A percentile compares a stretch with the other conserved stretches of the same genome.
Conservation (phyloP, 768 basidiomycete genomes). For the Mycena amicta region DNA sequence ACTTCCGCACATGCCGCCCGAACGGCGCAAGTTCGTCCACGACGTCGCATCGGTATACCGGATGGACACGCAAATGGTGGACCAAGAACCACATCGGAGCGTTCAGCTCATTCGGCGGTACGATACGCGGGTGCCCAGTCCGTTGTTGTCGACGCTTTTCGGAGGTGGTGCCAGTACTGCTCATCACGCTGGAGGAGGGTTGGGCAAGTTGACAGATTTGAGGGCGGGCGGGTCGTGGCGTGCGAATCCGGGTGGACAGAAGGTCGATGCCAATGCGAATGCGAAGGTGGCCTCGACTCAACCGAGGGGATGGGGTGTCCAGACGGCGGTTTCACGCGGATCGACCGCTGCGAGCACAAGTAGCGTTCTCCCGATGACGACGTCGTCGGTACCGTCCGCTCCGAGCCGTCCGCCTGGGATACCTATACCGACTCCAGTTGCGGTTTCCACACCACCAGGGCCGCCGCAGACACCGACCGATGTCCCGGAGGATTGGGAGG, state of each 20-base stretch:
- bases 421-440: slow-evolving; percentile 3
- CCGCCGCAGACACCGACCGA: slow-evolving; percentile 18
- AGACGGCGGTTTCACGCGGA: too few species aligned
- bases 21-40: slow-evolving; percentile 82
- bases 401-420: slow-evolving; percentile 3
- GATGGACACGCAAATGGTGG: slow-evolving; percentile 84
- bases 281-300: not conserved
- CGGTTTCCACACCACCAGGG: too few species aligned
- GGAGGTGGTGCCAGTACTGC: slow-evolving; percentile 13
- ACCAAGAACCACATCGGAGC: slow-evolving; percentile 87
- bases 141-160: slow-evolving; percentile 56
- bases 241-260: slow-evolving; percentile 11
- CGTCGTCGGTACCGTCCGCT: not conserved
- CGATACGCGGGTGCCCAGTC: slow-evolving; percentile 78
- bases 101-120: slow-evolving; percentile 81
- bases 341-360: too few species aligned
- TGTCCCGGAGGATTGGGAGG: slow-evolving; percentile 61
- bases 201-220: slow-evolving; percentile 66
- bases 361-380: not conserved
- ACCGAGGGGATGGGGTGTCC: not conserved
- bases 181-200: slow-evolving; percentile 37
- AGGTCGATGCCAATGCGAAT: not conserved
- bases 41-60: slow-evolving; percentile 81
- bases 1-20: slow-evolving; percentile 78
- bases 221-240: slow-evolving; percentile 35